Percentiles rank a stretch among this genome's conserved stretches.
Evolutionary conservation across 371 early-diverging fungal genomes (phyloP).

Genomic region (Mortierella sp.): DNA sequence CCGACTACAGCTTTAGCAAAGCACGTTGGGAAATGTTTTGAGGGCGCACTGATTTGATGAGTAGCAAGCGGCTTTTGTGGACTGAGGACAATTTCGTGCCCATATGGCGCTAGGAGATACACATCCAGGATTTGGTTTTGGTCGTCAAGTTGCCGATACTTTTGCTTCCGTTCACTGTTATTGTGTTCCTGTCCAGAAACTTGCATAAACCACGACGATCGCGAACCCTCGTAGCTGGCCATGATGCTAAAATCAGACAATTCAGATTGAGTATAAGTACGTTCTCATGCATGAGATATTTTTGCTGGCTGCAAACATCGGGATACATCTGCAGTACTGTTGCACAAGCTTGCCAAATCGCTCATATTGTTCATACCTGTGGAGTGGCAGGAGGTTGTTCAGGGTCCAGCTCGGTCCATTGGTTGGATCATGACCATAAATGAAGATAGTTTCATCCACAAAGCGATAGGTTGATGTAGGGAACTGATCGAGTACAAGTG

Average conservation of each 20-base stretch:
- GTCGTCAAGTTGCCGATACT: conserved; percentile 13
- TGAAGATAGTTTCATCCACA: conserved; percentile 47
- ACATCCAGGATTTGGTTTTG: conserved; percentile 24
- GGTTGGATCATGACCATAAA: conserved; percentile 40
- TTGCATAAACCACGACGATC: conserved; percentile 50
- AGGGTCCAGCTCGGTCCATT: conserved; percentile 38
- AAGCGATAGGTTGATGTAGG: conserved; percentile 36
- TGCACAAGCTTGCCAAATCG: too few species aligned
- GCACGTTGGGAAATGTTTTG: conserved; percentile 41
- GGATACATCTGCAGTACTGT: too few species aligned
- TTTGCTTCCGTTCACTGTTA: conserved; percentile 18
- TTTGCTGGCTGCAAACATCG: too few species aligned
- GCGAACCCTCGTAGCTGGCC: conserved; percentile 28
- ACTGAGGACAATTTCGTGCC: conserved; percentile 39
- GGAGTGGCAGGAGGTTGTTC: conserved; percentile 45
- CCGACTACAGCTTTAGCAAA: conserved; percentile 49
- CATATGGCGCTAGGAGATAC: conserved; percentile 29
- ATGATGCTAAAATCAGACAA: conserved; percentile 19
- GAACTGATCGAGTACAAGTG: conserved; percentile 27
- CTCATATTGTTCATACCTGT: conserved; percentile 32
- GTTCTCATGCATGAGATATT: too few species aligned
- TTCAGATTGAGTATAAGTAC: too few species aligned
- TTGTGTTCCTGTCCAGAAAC: conserved; percentile 24
- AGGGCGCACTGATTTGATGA: conserved; percentile 34
- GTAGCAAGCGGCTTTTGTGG: conserved; percentile 1